phyloP scores from a whole-genome alignment of 2,329 filamentous ascomycete species.

The Fulvia fulva region DNA sequence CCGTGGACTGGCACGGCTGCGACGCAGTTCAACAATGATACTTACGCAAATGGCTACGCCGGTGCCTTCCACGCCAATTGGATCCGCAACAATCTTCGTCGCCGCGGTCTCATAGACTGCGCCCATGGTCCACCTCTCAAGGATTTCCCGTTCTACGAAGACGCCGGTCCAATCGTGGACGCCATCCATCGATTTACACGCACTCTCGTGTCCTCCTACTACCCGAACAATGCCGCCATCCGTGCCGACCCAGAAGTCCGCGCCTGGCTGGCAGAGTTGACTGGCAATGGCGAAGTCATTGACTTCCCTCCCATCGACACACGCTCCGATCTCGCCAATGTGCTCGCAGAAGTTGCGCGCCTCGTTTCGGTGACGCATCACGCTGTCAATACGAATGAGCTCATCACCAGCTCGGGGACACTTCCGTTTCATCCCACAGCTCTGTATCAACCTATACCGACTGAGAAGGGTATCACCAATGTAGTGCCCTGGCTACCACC shows the following conservation, averaged over 20 bases:
- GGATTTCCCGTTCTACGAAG: slow-evolving; percentile 45
- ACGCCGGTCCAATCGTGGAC: slow-evolving; percentile 37
- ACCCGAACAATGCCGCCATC: slow-evolving; percentile 34
- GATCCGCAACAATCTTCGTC: slow-evolving; percentile 37
- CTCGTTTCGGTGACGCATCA: slow-evolving; percentile 40
- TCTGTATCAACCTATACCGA: slow-evolving; percentile 40
- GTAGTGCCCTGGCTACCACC: slow-evolving; percentile 35
- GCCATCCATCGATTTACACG: slow-evolving; percentile 40
- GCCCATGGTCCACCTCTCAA: slow-evolving; percentile 36
- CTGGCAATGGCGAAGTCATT: slow-evolving; percentile 34
- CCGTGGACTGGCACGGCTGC: slow-evolving; percentile 14
- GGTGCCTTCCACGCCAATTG: slow-evolving; percentile 38
- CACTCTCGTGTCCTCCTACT: slow-evolving; percentile 45
- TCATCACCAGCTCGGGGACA: slow-evolving; percentile 34
- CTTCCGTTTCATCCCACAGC: slow-evolving; percentile 44
- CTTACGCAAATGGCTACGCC: slow-evolving; percentile 17
- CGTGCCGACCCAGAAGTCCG: slow-evolving; percentile 41
- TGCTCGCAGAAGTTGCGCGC: slow-evolving; percentile 42
- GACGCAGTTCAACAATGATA: slow-evolving; percentile 8
- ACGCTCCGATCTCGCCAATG: slow-evolving; percentile 35
- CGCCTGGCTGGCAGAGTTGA: slow-evolving; percentile 44
- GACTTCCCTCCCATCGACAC: slow-evolving; percentile 40
- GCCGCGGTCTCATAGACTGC: slow-evolving; percentile 41
- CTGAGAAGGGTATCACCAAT: slow-evolving; percentile 37
- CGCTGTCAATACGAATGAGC: slow-evolving; percentile 42